Conservation (phyloP, 768 basidiomycete species). For the Mrakia blollopis region DNA sequence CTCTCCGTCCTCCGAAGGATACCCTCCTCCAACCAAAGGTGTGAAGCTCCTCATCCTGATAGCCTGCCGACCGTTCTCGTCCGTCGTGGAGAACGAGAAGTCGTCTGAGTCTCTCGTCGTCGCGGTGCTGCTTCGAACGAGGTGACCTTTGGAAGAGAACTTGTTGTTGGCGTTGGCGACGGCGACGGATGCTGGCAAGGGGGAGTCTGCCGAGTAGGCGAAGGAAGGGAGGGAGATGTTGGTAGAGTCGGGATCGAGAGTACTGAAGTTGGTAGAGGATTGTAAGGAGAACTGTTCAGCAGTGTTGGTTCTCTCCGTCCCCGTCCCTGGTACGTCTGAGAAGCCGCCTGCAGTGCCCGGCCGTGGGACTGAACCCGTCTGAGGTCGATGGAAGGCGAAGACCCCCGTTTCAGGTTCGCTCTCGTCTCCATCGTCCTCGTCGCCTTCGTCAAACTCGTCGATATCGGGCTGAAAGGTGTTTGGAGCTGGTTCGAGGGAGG, state of each 20-base stretch:
- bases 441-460: conserved; percentile 18
- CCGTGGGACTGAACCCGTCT: conserved; percentile 17
- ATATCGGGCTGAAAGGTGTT: conserved; percentile 29
- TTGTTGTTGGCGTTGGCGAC: background rate
- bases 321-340: background rate
- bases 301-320: background rate
- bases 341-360: background rate
- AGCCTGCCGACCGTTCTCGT: conserved; percentile 11
- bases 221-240: conserved; percentile 20
- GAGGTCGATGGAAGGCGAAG: conserved; percentile 22
- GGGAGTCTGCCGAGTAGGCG: conserved; percentile 5
- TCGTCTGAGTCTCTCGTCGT: conserved; percentile 2
- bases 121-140: background rate
- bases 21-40: conserved; percentile 3
- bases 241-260: background rate
- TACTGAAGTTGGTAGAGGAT: background rate
- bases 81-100: conserved; percentile 5
- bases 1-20: conserved; percentile 11
- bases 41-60: conserved; percentile 27
- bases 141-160: background rate
- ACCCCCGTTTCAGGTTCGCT: conserved; percentile 8
- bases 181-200: background rate
- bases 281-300: background rate
- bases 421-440: conserved; percentile 4
- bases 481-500: conserved; percentile 23